These are phyloP conservation scores for Pilasporangium apinafurcum DNA, from an alignment of 352 stramenopile genomes.

Conservation along the genomic window DNA sequence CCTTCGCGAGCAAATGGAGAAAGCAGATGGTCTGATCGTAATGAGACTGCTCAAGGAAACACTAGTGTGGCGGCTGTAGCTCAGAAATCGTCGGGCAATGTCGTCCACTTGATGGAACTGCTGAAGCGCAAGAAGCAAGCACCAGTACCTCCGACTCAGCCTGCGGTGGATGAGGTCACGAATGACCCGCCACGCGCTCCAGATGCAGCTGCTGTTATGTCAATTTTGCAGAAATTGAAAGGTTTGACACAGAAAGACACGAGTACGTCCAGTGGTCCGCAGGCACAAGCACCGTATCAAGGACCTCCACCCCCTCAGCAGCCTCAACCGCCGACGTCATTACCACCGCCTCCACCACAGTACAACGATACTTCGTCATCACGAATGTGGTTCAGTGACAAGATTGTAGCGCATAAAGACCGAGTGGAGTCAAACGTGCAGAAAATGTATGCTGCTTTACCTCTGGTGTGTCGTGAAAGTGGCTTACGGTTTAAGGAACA, in stretches of 20 bases:
- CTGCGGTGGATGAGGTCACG: conserved; percentile 34
- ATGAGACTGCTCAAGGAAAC: no score
- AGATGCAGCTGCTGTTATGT: conserved; percentile 75
- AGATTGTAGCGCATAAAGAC: conserved; percentile 76
- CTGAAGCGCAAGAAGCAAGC: conserved; percentile 63
- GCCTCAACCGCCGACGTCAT: conserved; percentile 1
- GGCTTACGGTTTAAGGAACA: conserved; percentile 78
- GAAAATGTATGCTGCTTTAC: conserved; percentile 78
- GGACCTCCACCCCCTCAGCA: conserved; percentile 2
- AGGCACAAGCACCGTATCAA: conserved; percentile 6
- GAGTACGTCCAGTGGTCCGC: background rate
- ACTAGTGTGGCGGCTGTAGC: background rate
- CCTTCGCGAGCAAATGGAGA: background rate
- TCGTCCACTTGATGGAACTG: conserved; percentile 77
- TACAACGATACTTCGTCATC: conserved; percentile 34
- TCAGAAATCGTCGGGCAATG: conserved; percentile 53
- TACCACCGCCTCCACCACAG: conserved; percentile 2
- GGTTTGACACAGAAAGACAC: conserved; percentile 27
- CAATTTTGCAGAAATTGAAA: conserved; percentile 80
- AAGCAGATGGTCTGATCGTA: no score
- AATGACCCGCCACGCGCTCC: conserved; percentile 50
- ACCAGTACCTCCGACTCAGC: conserved; percentile 9
- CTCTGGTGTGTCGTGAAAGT: conserved; percentile 75
- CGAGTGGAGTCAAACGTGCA: conserved; percentile 82
- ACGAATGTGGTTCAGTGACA: conserved; percentile 85